A percentile compares a stretch with the other conserved stretches of the same genome.
These are phyloP conservation scores for Sugiyamaella novakii DNA, from an alignment of 1,139 yeast genomes.

Conservation along the genomic window DNA sequence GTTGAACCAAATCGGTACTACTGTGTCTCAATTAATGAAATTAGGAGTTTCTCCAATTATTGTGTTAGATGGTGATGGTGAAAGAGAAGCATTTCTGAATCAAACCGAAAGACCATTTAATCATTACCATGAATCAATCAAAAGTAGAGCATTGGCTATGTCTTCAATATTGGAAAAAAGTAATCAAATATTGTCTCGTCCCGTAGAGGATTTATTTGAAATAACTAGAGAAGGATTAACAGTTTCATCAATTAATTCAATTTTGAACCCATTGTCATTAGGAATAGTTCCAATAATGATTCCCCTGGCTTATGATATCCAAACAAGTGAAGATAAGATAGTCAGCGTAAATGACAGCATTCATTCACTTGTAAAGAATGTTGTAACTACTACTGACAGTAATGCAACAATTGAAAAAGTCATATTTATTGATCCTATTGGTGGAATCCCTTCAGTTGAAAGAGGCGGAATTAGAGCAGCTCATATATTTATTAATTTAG, in stretches of 20 bases:
- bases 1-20: conserved; percentile 52
- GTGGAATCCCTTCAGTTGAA: conserved; percentile 90
- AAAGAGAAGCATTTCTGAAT: conserved; percentile 35
- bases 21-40: conserved; percentile 51
- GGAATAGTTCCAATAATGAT: conserved; percentile 61
- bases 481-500: conserved; percentile 83
- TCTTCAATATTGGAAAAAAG: conserved; percentile 32
- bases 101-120: conserved; percentile 26
- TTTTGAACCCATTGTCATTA: conserved; percentile 44
- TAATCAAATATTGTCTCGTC: conserved; percentile 32
- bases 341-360: conserved; percentile 45
- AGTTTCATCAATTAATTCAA: conserved; percentile 41
- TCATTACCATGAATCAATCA: conserved; percentile 30
- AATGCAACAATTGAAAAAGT: conserved; percentile 66
- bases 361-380: conserved; percentile 36
- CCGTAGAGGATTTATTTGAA: conserved; percentile 45
- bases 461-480: conserved; percentile 64
- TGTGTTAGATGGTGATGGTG: conserved; percentile 43
- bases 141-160: conserved; percentile 33
- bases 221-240: conserved; percentile 26
- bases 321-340: conserved; percentile 45
- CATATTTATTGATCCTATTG: conserved; percentile 73
- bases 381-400: conserved; percentile 31
- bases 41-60: conserved; percentile 53
- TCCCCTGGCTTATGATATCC: conserved; percentile 56